Conservation (phyloP, 768 basidiomycete species). For the Podaxis sp. region DNA sequence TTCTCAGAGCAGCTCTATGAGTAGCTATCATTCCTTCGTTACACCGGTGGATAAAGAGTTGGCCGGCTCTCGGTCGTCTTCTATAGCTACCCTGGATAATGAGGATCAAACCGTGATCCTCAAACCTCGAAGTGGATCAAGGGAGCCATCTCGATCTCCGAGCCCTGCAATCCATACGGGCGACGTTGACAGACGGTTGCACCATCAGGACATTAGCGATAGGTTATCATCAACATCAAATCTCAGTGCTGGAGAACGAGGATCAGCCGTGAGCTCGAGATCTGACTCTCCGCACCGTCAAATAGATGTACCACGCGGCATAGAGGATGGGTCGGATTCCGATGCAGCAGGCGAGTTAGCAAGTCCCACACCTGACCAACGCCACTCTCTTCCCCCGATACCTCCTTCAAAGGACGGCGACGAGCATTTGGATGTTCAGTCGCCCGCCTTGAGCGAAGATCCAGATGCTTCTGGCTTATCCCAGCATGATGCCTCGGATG, state of each 20-base stretch:
- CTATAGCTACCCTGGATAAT: constrained; percentile 27
- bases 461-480: constrained; percentile 22
- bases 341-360: constrained; percentile 51
- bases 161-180: constrained; percentile 9
- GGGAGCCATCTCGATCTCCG: constrained; percentile 15
- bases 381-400: constrained; percentile 29
- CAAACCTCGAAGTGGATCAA: constrained; percentile 21
- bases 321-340: constrained; percentile 74
- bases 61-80: constrained; percentile 32
- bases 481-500: constrained; percentile 38
- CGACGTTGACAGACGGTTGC: background rate
- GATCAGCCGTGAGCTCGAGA: constrained; percentile 33
- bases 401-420: constrained; percentile 41
- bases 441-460: constrained; percentile 15
- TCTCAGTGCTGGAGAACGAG: constrained; percentile 23
- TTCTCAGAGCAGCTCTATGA: constrained; percentile 26
- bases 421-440: background rate
- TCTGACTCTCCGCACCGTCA: constrained; percentile 59
- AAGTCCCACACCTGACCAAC: constrained; percentile 15
- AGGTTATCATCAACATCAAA: constrained; percentile 27
- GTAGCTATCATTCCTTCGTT: constrained; percentile 22
- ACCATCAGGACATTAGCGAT: constrained; percentile 6
- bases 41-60: constrained; percentile 16
- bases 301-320: constrained; percentile 65
- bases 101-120: constrained; percentile 39